Evolutionary conservation across 352 stramenopile species (phyloP).

Genomic region (Pythium myriotylum): DNA sequence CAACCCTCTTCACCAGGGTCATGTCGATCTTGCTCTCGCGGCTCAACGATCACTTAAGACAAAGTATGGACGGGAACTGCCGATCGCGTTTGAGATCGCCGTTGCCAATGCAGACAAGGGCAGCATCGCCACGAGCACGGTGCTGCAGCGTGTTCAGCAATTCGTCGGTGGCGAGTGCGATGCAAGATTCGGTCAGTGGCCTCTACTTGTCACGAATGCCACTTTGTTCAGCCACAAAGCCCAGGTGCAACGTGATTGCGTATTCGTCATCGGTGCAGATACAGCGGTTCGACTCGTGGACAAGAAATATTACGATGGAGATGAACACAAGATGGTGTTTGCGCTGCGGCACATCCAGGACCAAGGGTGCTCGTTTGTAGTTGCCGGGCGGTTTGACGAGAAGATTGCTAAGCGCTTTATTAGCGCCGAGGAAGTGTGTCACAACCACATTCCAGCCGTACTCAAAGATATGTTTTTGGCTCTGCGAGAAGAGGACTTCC

Average conservation of each 20-base stretch:
- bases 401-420: slow-evolving; percentile 54
- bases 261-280: slow-evolving; percentile 90
- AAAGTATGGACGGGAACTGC: slow-evolving; percentile 32
- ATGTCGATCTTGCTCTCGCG: slow-evolving; percentile 56
- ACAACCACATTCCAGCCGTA: slow-evolving; percentile 42
- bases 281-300: slow-evolving; percentile 88
- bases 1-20: slow-evolving; percentile 80
- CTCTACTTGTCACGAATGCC: slow-evolving; percentile 78
- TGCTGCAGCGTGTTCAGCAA: slow-evolving; percentile 53
- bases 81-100: slow-evolving; percentile 76
- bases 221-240: slow-evolving; percentile 86
- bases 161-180: slow-evolving; percentile 29
- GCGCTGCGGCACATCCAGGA: slow-evolving; percentile 68
- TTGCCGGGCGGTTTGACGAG: slow-evolving; percentile 79
- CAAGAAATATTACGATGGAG: slow-evolving; percentile 89
- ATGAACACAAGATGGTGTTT: slow-evolving; percentile 75
- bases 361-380: slow-evolving; percentile 80
- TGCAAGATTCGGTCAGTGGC: slow-evolving; percentile 35
- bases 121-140: slow-evolving; percentile 38
- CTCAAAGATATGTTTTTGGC: slow-evolving; percentile 71
- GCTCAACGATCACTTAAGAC: slow-evolving; percentile 48
- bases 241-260: slow-evolving; percentile 65
- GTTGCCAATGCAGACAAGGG: slow-evolving; percentile 85
- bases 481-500: slow-evolving; percentile 75
- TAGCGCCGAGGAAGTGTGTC: slow-evolving; percentile 57